These are phyloP conservation scores for Alopecurus myosuroides DNA, from an alignment of 176 grass and related monocot genomes.

Conservation along the genomic window DNA sequence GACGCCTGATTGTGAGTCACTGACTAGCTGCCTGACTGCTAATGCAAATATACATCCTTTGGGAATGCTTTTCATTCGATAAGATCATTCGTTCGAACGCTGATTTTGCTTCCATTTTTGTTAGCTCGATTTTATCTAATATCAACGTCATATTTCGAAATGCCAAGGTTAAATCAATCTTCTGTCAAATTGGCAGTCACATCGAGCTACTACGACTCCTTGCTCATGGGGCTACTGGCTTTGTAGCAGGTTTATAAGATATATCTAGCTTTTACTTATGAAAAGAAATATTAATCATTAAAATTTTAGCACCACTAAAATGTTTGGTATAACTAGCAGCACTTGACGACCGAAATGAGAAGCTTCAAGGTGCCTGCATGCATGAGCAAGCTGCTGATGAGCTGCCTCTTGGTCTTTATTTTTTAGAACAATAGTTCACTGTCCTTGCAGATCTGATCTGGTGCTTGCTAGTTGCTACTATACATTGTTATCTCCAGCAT, in stretches of 20 bases:
- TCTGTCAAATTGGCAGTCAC: neutral
- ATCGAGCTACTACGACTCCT: neutral
- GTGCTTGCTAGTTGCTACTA: neutral
- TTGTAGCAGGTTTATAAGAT: neutral
- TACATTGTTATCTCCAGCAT: neutral
- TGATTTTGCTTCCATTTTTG: neutral
- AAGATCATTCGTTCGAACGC: neutral
- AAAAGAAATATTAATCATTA: neutral
- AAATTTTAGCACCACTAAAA: neutral
- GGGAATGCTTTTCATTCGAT: neutral
- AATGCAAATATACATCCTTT: neutral
- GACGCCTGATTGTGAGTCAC: neutral
- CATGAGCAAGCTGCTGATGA: conserved; percentile 1
- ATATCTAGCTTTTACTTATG: neutral
- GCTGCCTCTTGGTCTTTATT: neutral
- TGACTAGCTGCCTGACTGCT: neutral
- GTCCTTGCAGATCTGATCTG: neutral
- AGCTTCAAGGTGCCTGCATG: conserved; percentile 41
- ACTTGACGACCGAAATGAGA: conserved; percentile 9
- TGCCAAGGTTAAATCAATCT: neutral
- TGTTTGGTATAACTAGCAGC: neutral
- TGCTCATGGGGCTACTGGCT: neutral
- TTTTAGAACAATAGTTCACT: conserved; percentile 24
- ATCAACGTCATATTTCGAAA: neutral
- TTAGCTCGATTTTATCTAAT: neutral